A percentile compares a stretch with the other conserved stretches of the same genome.
These are phyloP conservation scores for Aspergillus fumigatiaffinis DNA, from an alignment of 2,329 filamentous ascomycete species.

Conservation along the genomic window DNA sequence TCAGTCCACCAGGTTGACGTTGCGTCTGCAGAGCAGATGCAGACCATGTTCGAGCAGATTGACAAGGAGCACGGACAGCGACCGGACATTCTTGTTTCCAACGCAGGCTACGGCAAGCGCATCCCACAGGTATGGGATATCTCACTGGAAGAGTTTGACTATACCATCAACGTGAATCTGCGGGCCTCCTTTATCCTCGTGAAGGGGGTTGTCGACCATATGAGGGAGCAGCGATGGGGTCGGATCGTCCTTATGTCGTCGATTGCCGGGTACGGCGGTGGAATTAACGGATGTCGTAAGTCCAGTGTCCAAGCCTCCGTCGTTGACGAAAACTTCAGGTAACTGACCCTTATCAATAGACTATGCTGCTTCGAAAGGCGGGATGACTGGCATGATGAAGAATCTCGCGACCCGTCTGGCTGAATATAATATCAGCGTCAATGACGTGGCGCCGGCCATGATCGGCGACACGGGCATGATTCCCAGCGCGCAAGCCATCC, in stretches of 20 bases:
- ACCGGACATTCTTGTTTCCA: conserved; percentile 62
- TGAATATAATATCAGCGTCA: conserved; percentile 60
- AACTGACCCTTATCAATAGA: conserved; percentile 20
- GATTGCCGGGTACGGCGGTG: conserved; percentile 60
- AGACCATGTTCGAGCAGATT: conserved; percentile 54
- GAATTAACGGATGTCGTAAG: conserved; percentile 58
- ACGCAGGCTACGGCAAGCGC: conserved; percentile 64
- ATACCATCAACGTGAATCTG: conserved; percentile 60
- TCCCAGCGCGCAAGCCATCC: conserved; percentile 53
- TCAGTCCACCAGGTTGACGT: conserved; percentile 59
- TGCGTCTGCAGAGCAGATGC: conserved; percentile 50
- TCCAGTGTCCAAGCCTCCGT: background rate
- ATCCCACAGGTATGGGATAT: conserved; percentile 57
- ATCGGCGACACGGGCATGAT: conserved; percentile 64
- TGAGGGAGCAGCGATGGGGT: conserved; percentile 59
- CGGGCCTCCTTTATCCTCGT: conserved; percentile 59
- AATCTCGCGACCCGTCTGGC: conserved; percentile 60
- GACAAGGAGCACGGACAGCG: conserved; percentile 49
- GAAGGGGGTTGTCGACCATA: conserved; percentile 58
- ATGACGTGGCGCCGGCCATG: conserved; percentile 67
- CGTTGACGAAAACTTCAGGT: background rate
- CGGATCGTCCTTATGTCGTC: conserved; percentile 62
- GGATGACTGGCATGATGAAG: conserved; percentile 62
- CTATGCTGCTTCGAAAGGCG: conserved; percentile 59
- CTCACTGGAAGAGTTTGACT: conserved; percentile 60